phyloP scores from a whole-genome alignment of 495 filamentous ascomycete species.

The Jackrogersella multiformis region DNA sequence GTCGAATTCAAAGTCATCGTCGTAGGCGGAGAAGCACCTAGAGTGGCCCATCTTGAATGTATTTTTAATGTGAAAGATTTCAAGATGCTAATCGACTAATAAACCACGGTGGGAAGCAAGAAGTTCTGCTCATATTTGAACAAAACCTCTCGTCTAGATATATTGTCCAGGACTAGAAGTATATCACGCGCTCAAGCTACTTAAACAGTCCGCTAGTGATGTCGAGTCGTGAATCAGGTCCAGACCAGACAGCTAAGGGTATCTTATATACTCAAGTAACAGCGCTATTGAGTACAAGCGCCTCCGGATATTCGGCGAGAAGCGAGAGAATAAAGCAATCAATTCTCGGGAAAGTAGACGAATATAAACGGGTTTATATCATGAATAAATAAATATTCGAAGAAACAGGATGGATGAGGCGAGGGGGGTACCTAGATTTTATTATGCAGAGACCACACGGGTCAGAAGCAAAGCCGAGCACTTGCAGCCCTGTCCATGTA shows the following conservation, averaged over 20 bases:
- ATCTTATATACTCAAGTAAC: constrained; percentile 31
- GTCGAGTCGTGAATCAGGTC: constrained; percentile 19
- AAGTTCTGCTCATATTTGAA: constrained; percentile 46
- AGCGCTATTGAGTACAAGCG: constrained; percentile 25
- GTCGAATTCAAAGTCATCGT: constrained; percentile 61
- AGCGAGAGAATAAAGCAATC: constrained; percentile 22
- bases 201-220: constrained; percentile 19
- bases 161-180: constrained; percentile 31
- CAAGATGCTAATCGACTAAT: constrained; percentile 37
- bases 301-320: constrained; percentile 35
- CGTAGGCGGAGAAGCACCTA: constrained; percentile 47
- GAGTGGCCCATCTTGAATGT: constrained; percentile 44
- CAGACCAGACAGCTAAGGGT: constrained; percentile 4
- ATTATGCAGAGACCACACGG: constrained; percentile 42
- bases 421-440: constrained; percentile 37
- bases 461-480: constrained; percentile 42
- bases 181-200: constrained; percentile 43
- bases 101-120: constrained; percentile 22
- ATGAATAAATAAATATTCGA: constrained; percentile 22
- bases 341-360: constrained; percentile 36
- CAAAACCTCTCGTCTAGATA: constrained; percentile 11
- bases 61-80: constrained; percentile 10
- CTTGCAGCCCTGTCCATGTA: constrained; percentile 37
- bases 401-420: constrained; percentile 28
- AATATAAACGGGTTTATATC: constrained; percentile 34